These are phyloP conservation scores for Fraxinus ornus DNA, from an alignment of 305 asterid genomes.

Conservation along the genomic window DNA sequence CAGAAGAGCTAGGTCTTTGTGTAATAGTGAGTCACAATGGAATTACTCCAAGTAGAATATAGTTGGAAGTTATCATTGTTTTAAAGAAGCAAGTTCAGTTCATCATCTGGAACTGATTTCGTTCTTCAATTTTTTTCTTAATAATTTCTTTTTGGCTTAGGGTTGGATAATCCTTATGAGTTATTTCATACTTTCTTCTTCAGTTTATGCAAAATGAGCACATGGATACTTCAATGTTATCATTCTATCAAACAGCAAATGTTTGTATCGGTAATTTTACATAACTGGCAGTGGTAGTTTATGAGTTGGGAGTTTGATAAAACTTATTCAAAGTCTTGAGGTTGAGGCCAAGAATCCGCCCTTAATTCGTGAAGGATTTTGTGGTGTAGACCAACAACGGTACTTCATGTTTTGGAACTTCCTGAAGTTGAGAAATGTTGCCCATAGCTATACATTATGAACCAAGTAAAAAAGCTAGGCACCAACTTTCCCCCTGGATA, in stretches of 20 bases:
- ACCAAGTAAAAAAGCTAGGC: neutral
- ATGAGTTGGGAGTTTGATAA: neutral
- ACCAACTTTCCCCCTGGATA: constrained; percentile 62
- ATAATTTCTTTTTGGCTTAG: constrained; percentile 1
- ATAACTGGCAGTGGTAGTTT: neutral
- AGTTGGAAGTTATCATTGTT: constrained; percentile 16
- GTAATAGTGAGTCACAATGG: constrained; percentile 31
- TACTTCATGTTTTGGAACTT: constrained; percentile 71
- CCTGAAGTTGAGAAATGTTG: constrained; percentile 85
- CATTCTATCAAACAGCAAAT: neutral
- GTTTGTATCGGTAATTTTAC: neutral
- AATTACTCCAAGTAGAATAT: constrained; percentile 23
- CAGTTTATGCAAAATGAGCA: constrained; percentile 18
- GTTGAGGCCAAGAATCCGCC: constrained; percentile 64
- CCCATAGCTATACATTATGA: constrained; percentile 66
- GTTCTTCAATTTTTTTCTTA: neutral
- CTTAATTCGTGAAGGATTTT: constrained; percentile 54
- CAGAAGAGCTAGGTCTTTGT: constrained; percentile 26
- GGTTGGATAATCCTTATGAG: constrained; percentile 20
- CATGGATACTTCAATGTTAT: neutral
- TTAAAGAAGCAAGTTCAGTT: constrained; percentile 6
- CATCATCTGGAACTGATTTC: constrained; percentile 22
- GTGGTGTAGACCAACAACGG: constrained; percentile 47
- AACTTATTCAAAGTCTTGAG: constrained; percentile 63
- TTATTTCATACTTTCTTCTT: constrained; percentile 21